Evolutionary conservation across 345 rosid genomes (phyloP), one percentile per base, ranked within the genome.

Genomic region (Dipteronia dyeriana): DNA sequence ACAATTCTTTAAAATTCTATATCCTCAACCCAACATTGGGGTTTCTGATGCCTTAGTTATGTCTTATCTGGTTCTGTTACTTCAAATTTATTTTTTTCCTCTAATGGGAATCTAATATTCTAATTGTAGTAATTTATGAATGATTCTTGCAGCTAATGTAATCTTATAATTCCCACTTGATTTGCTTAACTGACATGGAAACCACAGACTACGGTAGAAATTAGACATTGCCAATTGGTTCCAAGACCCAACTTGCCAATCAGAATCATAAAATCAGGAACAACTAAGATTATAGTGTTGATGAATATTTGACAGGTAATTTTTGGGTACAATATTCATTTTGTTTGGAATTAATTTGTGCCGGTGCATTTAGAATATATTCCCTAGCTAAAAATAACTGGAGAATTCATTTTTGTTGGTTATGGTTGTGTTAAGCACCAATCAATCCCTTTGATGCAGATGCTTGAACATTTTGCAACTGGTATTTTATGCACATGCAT

Each of bases 31-130:
- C 71, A 76, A 26, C 7, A 66, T 13, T 43, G 75, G 79, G 69
- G 84, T 73, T 77, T 73, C 81, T 70, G 79, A 81, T 81, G 79
- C 77, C 62, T 78, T 62, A 13, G 11, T 38, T 39, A 5, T 19
- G 62, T 70, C 73, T 17, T 25, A 5, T 62, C 49, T 59, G 9
- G 56, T 75, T 66, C 54, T 54, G 14, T 53, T 68, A 26, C 78
- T 71, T 43, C 43, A 61, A 75, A 1, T 8, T 53, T n/a, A n/a
- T n/a, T 71, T 80, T 69, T 47, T 31, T n/a, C 61, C 74, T 5
- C 61, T 19, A 64, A n/a, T 49, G 61, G 49, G 63, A 49, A 75
- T 51, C 4, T 12, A 19, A 63, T 62, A 62, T 45, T 43, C 17
- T 73, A 61, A 73, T 14, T 22, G 5, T 60, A 59, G 56, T 39